Base-by-base conservation (phyloP, 345 rosid species). In the Euphorbia peplus region DNA sequence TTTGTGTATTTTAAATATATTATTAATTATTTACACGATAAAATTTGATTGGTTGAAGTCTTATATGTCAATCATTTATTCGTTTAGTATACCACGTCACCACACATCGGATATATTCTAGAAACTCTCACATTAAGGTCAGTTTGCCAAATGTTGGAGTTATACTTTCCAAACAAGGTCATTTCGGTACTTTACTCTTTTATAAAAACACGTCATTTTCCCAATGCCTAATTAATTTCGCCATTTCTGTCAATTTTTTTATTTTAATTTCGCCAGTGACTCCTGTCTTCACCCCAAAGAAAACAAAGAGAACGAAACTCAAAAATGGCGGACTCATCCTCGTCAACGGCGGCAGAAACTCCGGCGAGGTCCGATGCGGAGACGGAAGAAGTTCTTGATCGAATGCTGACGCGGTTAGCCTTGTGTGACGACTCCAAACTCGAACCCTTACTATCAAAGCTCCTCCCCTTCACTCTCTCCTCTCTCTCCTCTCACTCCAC, bases 361-460 rank as follows among this genome's bases (percentile, higher is more conserved):
- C 30, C 73, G 8, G 47, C 81, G 39, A 90, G 75, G 70, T 83
- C 98, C 37, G 97, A 87, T 32, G 81, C 67, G n/a, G 93, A 93
- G 65, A 66, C 83, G 21, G 97, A 89, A 68, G 97, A 91, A 76
- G 73, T 89, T 82, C 95, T 93, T 66, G 96, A 93, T 80, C 93
- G 96, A 48, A 91, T 93, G 97, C 83, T 90, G 18, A 93, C 98
- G 44, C 81, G 93, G 59, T 73, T 90, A 73, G 97, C 98, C 47
- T 88, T 90, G 30, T 90, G 96, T 72, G 97, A 90, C 65, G 98
- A 93, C 73, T 81, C 96, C 48, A 90, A 89, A 59, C 92, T 93
- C 75, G 70, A 89, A 70, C 28, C 82, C 61, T 84, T 93, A 56
- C 85, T 93, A 67, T 80, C 90, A 12, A 90, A 84, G 70, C 95